These are phyloP conservation scores for Backusella parvicylindrica DNA, from an alignment of 192 early-diverging fungal species.

Conservation along the genomic window DNA sequence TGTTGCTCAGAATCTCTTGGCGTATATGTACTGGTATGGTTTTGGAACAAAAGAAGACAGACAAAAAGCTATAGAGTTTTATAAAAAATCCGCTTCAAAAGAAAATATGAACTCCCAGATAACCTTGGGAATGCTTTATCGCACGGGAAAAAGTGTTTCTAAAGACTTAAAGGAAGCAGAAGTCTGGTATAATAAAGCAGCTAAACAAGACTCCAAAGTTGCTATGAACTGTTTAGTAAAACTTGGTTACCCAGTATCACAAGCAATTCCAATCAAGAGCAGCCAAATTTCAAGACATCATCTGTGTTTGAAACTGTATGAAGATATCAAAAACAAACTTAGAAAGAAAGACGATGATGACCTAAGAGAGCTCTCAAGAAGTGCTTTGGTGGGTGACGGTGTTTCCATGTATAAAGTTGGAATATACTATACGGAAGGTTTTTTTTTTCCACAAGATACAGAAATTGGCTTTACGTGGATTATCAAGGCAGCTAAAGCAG, in stretches of 20 bases:
- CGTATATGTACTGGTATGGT: neutral
- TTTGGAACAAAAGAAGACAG: neutral
- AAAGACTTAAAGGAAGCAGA: neutral
- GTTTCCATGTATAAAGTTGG: neutral
- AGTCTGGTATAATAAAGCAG: neutral
- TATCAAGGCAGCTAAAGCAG: neutral
- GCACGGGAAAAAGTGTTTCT: neutral
- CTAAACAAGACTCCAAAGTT: neutral
- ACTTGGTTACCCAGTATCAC: neutral
- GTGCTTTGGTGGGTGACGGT: neutral
- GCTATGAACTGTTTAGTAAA: neutral
- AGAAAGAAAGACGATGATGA: neutral
- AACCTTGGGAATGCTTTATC: neutral
- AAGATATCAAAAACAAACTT: neutral
- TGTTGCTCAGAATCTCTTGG: neutral
- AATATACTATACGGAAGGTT: neutral
- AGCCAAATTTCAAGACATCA: neutral
- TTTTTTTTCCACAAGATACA: neutral
- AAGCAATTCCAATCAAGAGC: neutral
- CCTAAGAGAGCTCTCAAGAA: neutral
- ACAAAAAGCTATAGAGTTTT: neutral
- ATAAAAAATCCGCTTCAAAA: neutral
- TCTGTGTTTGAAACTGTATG: neutral
- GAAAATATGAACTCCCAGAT: neutral
- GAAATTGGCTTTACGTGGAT: neutral